Evolutionary conservation across 306 rosid species (phyloP).

Genomic region (Benincasa hispida): DNA sequence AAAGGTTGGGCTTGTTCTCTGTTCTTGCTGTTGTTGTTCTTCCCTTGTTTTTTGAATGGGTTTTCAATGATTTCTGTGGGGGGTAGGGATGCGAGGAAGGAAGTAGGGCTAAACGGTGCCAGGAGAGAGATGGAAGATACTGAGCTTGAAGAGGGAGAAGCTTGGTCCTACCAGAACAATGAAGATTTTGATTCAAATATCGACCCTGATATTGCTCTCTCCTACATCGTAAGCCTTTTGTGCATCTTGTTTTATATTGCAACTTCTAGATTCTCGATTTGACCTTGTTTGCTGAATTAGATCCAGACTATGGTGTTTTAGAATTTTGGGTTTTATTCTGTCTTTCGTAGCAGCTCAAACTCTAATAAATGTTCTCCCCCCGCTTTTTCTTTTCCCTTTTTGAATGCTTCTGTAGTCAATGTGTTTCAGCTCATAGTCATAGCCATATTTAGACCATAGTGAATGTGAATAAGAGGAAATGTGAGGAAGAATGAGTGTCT

Average conservation of each 20-base stretch:
- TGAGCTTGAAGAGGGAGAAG: slow-evolving; percentile 99
- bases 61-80: slow-evolving; percentile 58
- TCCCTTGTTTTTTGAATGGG: not conserved
- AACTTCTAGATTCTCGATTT: slow-evolving; percentile 8
- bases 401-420: slow-evolving; percentile 7
- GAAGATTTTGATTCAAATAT: slow-evolving; percentile 51
- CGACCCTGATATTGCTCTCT: slow-evolving; percentile 74
- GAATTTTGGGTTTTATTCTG: slow-evolving; percentile 12
- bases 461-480: not conserved
- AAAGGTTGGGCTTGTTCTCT: not conserved
- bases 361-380: not conserved
- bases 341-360: not conserved
- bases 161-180: slow-evolving; percentile 59
- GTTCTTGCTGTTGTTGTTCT: slow-evolving; percentile 1
- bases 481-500: not conserved
- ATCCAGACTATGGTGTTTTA: slow-evolving; percentile 18
- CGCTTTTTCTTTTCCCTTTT: not conserved
- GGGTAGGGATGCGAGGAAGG: slow-evolving; percentile 74
- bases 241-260: not conserved
- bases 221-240: slow-evolving; percentile 71
- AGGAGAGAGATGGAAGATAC: slow-evolving; percentile 67
- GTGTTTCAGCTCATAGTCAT: not conserved
- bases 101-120: slow-evolving; percentile 40
- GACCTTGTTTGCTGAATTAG: slow-evolving; percentile 25
- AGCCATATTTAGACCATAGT: not conserved